Conservation (phyloP, 495 filamentous ascomycete species). For the Aspergillus carlsbadensis region DNA sequence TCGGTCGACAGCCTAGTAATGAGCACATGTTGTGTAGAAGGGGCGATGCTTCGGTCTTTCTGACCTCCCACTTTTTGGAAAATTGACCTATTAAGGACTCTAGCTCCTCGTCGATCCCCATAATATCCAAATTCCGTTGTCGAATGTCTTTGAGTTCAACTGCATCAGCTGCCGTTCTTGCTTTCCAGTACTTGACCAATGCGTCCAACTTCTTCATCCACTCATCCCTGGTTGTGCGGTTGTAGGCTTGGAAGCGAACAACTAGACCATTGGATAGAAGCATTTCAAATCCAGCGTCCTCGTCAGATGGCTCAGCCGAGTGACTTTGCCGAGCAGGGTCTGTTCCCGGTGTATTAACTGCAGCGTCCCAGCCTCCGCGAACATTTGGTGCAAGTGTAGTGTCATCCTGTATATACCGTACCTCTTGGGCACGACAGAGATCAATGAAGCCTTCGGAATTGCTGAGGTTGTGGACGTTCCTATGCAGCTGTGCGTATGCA, state of each 20-base stretch:
- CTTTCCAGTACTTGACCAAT: constrained; percentile 66
- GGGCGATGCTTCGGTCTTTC: constrained; percentile 61
- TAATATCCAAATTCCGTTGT: constrained; percentile 56
- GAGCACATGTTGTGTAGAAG: constrained; percentile 70
- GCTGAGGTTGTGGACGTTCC: constrained; percentile 59
- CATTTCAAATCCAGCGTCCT: constrained; percentile 64
- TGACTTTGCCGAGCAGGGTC: constrained; percentile 46
- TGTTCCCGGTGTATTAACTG: constrained; percentile 50
- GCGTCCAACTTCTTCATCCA: constrained; percentile 62
- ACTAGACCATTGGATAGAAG: constrained; percentile 61
- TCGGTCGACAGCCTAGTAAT: constrained; percentile 62
- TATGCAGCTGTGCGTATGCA: constrained; percentile 60
- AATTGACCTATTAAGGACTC: constrained; percentile 69
- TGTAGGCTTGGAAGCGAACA: constrained; percentile 65
- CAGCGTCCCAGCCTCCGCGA: constrained; percentile 47
- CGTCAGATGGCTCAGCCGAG: constrained; percentile 43
- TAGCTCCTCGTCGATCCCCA: constrained; percentile 69
- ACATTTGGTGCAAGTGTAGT: constrained; percentile 51
- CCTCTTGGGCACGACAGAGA: constrained; percentile 55
- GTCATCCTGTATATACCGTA: constrained; percentile 54
- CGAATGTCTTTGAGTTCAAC: constrained; percentile 55
- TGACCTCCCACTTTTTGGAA: constrained; percentile 73
- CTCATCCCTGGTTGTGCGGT: constrained; percentile 55
- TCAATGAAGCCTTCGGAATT: constrained; percentile 68
- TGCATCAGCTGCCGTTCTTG: constrained; percentile 56